Evolutionary conservation across 139 green algal genomes (phyloP).

Genomic region (Chara braunii): DNA sequence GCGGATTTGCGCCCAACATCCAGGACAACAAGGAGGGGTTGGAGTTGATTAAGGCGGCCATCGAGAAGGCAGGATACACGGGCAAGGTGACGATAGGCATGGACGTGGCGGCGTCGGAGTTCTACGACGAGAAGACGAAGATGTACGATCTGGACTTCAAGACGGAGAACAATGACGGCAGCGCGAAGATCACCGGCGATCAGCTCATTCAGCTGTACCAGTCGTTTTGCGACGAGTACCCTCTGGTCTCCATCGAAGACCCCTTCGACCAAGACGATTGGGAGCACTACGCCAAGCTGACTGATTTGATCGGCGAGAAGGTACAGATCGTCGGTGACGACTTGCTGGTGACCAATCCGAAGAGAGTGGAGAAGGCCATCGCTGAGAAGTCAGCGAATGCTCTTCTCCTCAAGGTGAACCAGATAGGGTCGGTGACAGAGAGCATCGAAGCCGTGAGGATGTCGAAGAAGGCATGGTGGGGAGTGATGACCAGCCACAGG

Average conservation of each 20-base stretch:
- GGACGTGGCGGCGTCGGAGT: slow-evolving; percentile 89
- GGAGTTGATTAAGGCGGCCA: slow-evolving; percentile 80
- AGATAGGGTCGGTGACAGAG: slow-evolving; percentile 92
- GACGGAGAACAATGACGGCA: slow-evolving; percentile 66
- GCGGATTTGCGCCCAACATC: slow-evolving; percentile 93
- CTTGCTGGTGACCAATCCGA: slow-evolving; percentile 91
- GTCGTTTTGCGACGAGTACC: slow-evolving; percentile 58
- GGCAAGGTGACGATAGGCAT: slow-evolving; percentile 95
- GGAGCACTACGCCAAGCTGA: slow-evolving; percentile 64
- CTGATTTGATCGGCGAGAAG: slow-evolving; percentile 55
- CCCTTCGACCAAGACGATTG: slow-evolving; percentile 96
- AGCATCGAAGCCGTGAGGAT: slow-evolving; percentile 85
- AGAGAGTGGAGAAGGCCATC: slow-evolving; percentile 53
- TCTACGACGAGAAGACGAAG: slow-evolving; percentile 68
- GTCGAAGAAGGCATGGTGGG: slow-evolving; percentile 84
- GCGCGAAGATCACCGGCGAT: slow-evolving; percentile 62
- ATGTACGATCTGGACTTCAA: slow-evolving; percentile 97
- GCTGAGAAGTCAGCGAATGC: not conserved
- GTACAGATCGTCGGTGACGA: slow-evolving; percentile 90
- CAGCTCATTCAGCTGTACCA: slow-evolving; percentile 85
- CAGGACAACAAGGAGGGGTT: slow-evolving; percentile 80
- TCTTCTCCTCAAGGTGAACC: slow-evolving; percentile 47
- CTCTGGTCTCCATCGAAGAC: slow-evolving; percentile 92
- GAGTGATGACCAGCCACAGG: slow-evolving; percentile 86
- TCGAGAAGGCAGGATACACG: slow-evolving; percentile 78